Evolutionary conservation across 257 asterid genomes (phyloP).

Genomic region (Haberlea rhodopensis): DNA sequence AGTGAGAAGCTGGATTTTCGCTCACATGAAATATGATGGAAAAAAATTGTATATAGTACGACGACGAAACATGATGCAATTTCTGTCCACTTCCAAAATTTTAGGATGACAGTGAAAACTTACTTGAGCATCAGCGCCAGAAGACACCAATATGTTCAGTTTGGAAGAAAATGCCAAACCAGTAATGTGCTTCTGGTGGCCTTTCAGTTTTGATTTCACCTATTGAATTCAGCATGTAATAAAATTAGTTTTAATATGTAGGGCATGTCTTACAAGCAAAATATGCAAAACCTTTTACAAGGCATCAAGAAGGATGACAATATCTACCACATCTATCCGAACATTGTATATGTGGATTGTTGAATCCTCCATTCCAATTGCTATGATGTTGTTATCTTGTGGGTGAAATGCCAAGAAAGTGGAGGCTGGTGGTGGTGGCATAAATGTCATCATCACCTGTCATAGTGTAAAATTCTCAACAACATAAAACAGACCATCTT

Average conservation of each 20-base stretch:
- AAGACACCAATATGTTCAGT: constrained; percentile 82
- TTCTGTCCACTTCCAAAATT: constrained; percentile 8
- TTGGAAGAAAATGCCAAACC: constrained; percentile 88
- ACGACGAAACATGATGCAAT: neutral
- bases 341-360: constrained; percentile 94
- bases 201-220: constrained; percentile 83
- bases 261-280: neutral
- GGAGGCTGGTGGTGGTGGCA: constrained; percentile 97
- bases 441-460: constrained; percentile 92
- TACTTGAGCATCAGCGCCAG: constrained; percentile 97
- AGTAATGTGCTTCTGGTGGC: constrained; percentile 88
- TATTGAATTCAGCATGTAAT: constrained; percentile 24
- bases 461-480: constrained; percentile 17
- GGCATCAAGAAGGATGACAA: constrained; percentile 16
- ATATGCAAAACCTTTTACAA: neutral
- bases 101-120: constrained; percentile 23
- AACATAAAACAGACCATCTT: neutral
- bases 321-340: constrained; percentile 81
- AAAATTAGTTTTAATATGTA: constrained; percentile 15
- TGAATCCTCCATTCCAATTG: constrained; percentile 98
- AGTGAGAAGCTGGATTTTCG: constrained; percentile 14
- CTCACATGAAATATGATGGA: neutral
- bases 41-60: constrained; percentile 18
- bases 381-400: constrained; percentile 90
- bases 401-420: constrained; percentile 94